Conservation (phyloP, 371 early-diverging fungal genomes). For the Chytridium lagenaria region DNA sequence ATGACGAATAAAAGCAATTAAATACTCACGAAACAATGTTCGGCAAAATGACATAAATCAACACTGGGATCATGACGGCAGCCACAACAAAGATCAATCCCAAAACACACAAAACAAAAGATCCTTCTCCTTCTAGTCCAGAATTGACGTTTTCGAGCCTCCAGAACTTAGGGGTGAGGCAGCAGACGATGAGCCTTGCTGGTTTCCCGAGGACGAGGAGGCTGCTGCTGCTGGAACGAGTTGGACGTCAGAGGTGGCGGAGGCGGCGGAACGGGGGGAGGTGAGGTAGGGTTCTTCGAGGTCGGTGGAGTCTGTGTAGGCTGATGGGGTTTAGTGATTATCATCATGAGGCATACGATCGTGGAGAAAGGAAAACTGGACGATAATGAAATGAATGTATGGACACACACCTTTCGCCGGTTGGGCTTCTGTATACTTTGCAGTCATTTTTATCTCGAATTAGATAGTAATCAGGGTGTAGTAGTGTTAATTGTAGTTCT, state of each 20-base stretch:
- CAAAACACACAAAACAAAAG: constrained; percentile 7
- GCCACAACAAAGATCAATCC: constrained; percentile 1
- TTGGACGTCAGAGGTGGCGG: not conserved
- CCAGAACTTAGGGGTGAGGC: constrained; percentile 2
- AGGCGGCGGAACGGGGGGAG: not conserved
- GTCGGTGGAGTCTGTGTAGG: not conserved
- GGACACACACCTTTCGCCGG: too few relatives aligned
- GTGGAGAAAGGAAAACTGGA: too few relatives aligned
- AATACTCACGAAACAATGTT: constrained; percentile 13
- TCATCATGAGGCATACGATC: too few relatives aligned
- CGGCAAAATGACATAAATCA: constrained; percentile 10
- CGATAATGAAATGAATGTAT: too few relatives aligned
- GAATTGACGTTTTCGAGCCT: constrained; percentile 2
- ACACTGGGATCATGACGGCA: constrained; percentile 14
- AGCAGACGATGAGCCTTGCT: constrained; percentile 1
- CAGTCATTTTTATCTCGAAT: too few relatives aligned
- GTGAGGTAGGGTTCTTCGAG: not conserved
- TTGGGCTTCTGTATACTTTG: too few relatives aligned
- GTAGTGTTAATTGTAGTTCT: too few relatives aligned
- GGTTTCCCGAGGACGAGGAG: constrained; percentile 5
- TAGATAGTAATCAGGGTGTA: too few relatives aligned
- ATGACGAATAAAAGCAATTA: not conserved
- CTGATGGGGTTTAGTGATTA: too few relatives aligned
- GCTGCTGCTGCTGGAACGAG: not conserved
- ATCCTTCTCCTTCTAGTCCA: constrained; percentile 8